A percentile compares a stretch with the other conserved stretches of the same genome.
Evolutionary conservation across 2,329 filamentous ascomycete species (phyloP).

Genomic region (Colletotrichum shisoi): DNA sequence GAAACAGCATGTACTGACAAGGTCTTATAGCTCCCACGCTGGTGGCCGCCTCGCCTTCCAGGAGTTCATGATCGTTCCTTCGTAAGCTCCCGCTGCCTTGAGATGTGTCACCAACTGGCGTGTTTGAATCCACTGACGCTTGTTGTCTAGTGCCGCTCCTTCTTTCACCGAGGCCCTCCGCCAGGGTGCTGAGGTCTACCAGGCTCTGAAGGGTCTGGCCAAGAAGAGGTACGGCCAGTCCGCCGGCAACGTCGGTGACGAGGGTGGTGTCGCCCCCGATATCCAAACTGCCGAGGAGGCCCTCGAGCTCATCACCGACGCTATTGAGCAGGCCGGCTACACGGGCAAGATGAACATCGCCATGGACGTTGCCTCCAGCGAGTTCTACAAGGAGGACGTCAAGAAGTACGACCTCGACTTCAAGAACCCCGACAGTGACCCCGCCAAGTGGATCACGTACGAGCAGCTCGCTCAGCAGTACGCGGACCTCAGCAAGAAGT

Average conservation of each 20-base stretch:
- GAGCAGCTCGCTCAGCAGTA: conserved; percentile 95
- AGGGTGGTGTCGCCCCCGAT: conserved; percentile 99
- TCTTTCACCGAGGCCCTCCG: conserved; percentile 96
- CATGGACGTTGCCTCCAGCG: conserved; percentile 98
- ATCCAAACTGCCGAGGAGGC: conserved; percentile 97
- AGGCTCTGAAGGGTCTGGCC: conserved; percentile 92
- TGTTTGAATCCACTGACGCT: not conserved
- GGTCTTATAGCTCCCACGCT: conserved; percentile 77
- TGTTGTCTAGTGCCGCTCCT: conserved; percentile 70
- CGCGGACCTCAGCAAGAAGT: conserved; percentile 86
- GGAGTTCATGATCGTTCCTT: conserved; percentile 94
- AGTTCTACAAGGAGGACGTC: conserved; percentile 97
- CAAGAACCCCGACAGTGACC: conserved; percentile 99
- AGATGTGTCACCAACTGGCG: not conserved
- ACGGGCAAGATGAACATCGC: conserved; percentile 96
- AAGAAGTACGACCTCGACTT: conserved; percentile 99
- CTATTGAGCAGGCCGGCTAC: conserved; percentile 95
- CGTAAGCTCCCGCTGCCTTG: conserved; percentile 57
- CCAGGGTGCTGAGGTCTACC: conserved; percentile 97
- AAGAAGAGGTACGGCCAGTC: conserved; percentile 99
- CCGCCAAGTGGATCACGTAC: conserved; percentile 97
- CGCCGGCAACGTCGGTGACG: conserved; percentile 97
- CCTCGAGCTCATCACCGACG: conserved; percentile 91
- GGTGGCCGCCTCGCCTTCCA: conserved; percentile 95
- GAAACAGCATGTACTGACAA: conserved; percentile 7